Conservation (phyloP, 129 eudicot genomes). For the Pulicaria dysenterica region DNA sequence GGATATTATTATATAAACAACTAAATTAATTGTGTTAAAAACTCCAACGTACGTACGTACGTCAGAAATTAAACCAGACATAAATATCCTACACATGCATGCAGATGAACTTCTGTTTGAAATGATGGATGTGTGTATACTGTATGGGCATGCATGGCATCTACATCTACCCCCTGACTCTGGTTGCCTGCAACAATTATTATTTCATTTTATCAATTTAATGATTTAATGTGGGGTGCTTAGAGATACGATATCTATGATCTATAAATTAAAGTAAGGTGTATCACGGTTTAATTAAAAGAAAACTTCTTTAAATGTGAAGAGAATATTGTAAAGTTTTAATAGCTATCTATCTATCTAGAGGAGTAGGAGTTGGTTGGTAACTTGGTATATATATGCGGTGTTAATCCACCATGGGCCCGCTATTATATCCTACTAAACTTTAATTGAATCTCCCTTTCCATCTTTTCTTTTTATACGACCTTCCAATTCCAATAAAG, state of each 20-base stretch:
- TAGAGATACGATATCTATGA: too few relatives aligned
- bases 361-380: neutral
- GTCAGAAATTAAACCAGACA: neutral
- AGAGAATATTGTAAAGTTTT: neutral
- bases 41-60: too few relatives aligned
- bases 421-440: conserved; percentile 5
- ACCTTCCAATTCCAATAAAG: too few relatives aligned
- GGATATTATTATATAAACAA: neutral
- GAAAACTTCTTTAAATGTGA: neutral
- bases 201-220: neutral
- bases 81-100: conserved; percentile 12
- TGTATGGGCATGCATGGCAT: neutral
- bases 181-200: conserved; percentile 1
- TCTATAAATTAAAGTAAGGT: too few relatives aligned
- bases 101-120: conserved; percentile 9
- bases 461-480: neutral
- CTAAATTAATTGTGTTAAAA: neutral
- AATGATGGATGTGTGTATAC: too few relatives aligned
- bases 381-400: neutral
- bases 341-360: neutral
- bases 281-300: too few relatives aligned
- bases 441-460: neutral
- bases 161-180: conserved; percentile 5
- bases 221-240: neutral
- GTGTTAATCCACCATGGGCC: conserved; percentile 21